These are phyloP conservation scores for Lotmaria passim DNA, from an alignment of 208 protist genomes.

Conservation along the genomic window DNA sequence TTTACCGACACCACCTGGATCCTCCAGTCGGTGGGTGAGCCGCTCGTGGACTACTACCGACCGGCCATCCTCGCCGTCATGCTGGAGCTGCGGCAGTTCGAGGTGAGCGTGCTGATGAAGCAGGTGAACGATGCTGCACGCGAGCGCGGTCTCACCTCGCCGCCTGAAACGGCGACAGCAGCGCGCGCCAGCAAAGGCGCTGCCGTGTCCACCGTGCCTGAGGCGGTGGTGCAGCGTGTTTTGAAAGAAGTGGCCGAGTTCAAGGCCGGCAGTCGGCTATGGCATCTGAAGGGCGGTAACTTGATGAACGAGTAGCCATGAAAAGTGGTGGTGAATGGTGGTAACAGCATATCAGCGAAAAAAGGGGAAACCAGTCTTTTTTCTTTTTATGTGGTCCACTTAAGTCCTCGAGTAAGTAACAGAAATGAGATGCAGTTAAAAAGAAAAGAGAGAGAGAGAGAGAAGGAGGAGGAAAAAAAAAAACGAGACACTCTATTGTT, in stretches of 20 bases:
- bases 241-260: slow-evolving; percentile 78
- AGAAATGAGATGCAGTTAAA: neutral
- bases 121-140: slow-evolving; percentile 34
- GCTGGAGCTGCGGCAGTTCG: slow-evolving; percentile 72
- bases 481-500: neutral
- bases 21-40: slow-evolving; percentile 65
- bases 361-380: too few species aligned
- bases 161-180: slow-evolving; percentile 16
- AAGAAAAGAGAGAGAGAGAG: neutral
- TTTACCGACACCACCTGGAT: slow-evolving; percentile 88
- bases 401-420: neutral
- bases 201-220: slow-evolving; percentile 1
- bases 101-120: slow-evolving; percentile 41
- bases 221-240: slow-evolving; percentile 59
- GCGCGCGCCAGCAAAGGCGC: slow-evolving; percentile 16
- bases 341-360: too few species aligned
- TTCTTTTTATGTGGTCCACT: too few species aligned
- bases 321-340: neutral
- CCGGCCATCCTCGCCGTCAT: slow-evolving; percentile 66
- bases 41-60: slow-evolving; percentile 72
- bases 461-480: neutral
- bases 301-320: slow-evolving; percentile 27
- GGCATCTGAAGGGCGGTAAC: slow-evolving; percentile 81
- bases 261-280: slow-evolving; percentile 65
- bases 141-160: slow-evolving; percentile 17